Base-by-base conservation (phyloP, 495 filamentous ascomycete genomes). In the Xeromyces bisporus region DNA sequence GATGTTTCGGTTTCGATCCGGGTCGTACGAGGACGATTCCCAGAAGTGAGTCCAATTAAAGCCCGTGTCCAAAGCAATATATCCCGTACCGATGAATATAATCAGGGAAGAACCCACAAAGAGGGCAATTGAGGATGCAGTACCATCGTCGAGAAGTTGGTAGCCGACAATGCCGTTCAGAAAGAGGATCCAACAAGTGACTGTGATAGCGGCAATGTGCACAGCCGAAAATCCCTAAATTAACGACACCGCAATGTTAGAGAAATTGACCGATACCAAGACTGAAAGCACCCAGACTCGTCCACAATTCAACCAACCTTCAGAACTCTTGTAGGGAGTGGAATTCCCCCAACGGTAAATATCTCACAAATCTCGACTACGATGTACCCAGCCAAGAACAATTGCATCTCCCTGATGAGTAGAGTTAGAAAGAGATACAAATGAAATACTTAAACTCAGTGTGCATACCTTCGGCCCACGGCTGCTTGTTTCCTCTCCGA, bases 401-500 rank as follows among this genome's bases (percentile, higher is more conserved):
- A 48, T 68, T 99, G 89, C 60, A 96, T 96, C 46, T 99, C 89
- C 51, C 89, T 94, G 41, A 29, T 14, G 29, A 37, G 27, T 41
- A 46, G 31, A 7, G 20, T 21, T 9, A 21, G 20, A 21, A 21
- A 21, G n/a, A n/a, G n/a, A n/a, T n/a, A n/a, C n/a, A n/a, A n/a
- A n/a, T n/a, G n/a, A n/a, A n/a, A n/a, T n/a, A n/a, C n/a, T n/a
- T n/a, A n/a, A n/a, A n/a, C n/a, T n/a, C n/a, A n/a, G n/a, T n/a
- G n/a, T n/a, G 31, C 60, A 37, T 58, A 92, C 87, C 87, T 81
- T 58, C 89, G 66, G 23, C 89, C 89, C 27, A 99, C 89, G 31
- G 89, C 89, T 37, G 89, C 89, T 50, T 77, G 72, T 62, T 99
- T 99, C 50, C 66, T 69, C 42, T 99, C 80, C n/a, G 89, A 85